These are phyloP conservation scores for Aspergillus texensis DNA, from an alignment of 2,329 filamentous ascomycete species.

Conservation along the genomic window DNA sequence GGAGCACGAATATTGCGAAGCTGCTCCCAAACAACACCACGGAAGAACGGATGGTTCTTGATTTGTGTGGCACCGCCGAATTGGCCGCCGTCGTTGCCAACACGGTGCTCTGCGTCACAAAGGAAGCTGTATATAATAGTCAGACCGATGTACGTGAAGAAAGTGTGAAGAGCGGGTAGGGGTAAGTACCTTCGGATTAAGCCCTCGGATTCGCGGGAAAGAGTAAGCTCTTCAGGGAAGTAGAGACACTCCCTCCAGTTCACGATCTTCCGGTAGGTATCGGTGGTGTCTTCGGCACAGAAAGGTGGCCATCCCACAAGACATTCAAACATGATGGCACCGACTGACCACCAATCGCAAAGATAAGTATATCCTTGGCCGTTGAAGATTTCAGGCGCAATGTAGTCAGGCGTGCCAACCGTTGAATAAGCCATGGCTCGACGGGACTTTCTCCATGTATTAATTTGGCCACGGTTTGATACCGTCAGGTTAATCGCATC, in stretches of 20 bases:
- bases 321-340: slow-evolving; percentile 99
- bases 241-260: slow-evolving; percentile 96
- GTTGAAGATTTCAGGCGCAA: slow-evolving; percentile 96
- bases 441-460: slow-evolving; percentile 96
- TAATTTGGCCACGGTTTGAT: slow-evolving; percentile 96
- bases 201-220: slow-evolving; percentile 86
- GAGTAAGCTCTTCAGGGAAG: slow-evolving; percentile 91
- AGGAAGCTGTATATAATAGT: slow-evolving; percentile 67
- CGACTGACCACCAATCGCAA: slow-evolving; percentile 99
- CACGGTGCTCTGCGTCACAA: slow-evolving; percentile 88
- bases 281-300: slow-evolving; percentile 95
- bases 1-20: slow-evolving; percentile 90
- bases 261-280: slow-evolving; percentile 98
- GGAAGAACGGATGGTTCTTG: slow-evolving; percentile 94
- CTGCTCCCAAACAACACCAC: slow-evolving; percentile 91
- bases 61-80: slow-evolving; percentile 82
- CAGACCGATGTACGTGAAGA: slow-evolving; percentile 19
- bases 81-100: slow-evolving; percentile 67
- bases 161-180: background rate
- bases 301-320: slow-evolving; percentile 98
- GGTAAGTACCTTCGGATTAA: slow-evolving; percentile 79
- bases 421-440: slow-evolving; percentile 97
- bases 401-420: slow-evolving; percentile 97
- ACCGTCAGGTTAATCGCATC: slow-evolving; percentile 98
- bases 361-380: slow-evolving; percentile 94